Percentiles rank a stretch among this genome's conserved stretches.
Evolutionary conservation across 140 eudicot genomes (phyloP).

Genomic region (Anethum foeniculum): DNA sequence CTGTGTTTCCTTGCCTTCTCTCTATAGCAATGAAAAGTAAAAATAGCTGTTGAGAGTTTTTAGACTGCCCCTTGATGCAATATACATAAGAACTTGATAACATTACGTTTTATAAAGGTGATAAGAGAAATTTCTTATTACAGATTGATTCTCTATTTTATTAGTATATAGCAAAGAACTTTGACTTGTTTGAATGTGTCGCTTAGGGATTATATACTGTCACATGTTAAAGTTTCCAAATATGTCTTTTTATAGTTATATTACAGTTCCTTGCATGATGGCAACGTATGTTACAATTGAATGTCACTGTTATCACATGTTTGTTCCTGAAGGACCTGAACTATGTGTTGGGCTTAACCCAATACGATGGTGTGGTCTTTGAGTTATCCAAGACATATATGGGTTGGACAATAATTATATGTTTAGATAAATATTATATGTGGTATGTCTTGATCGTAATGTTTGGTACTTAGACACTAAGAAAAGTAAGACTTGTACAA

Average conservation of each 20-base stretch:
- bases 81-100: not conserved
- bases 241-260: not conserved
- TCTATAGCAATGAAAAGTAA: not conserved
- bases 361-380: too few species aligned
- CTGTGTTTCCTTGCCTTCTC: not conserved
- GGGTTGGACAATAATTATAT: too few species aligned
- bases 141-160: not conserved
- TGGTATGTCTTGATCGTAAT: too few species aligned
- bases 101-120: not conserved
- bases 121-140: not conserved
- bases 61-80: not conserved
- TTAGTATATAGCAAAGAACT: not conserved
- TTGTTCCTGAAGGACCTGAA: too few species aligned
- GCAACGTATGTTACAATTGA: too few species aligned
- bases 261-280: not conserved
- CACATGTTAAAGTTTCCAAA: not conserved
- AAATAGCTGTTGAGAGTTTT: not conserved
- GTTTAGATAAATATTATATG: too few species aligned
- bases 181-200: not conserved
- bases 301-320: too few species aligned
- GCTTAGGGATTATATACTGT: not conserved
- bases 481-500: too few species aligned
- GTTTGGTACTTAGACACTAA: too few species aligned
- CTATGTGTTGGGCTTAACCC: not conserved
- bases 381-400: too few species aligned